Percentiles rank a stretch among this genome's conserved stretches.
Conservation (phyloP, 352 stramenopile genomes). For the Elongisporangium undulatum region DNA sequence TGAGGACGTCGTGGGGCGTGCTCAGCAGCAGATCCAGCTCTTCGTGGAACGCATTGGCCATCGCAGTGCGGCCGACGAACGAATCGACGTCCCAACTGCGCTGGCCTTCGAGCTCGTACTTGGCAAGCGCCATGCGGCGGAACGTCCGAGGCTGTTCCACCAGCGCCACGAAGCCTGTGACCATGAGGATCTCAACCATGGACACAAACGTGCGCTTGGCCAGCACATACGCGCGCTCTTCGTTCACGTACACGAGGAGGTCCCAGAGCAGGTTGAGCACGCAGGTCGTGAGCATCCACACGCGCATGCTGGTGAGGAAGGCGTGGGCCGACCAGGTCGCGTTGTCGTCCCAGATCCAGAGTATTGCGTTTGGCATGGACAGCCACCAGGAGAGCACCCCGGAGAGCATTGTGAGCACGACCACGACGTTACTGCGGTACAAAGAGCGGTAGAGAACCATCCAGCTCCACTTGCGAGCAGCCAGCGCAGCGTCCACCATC, state of each 20-base stretch:
- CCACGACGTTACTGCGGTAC: constrained; percentile 36
- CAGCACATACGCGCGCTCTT: constrained; percentile 37
- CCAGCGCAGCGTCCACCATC: not conserved
- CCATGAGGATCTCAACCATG: constrained; percentile 26
- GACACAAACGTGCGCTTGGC: constrained; percentile 34
- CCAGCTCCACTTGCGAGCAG: constrained; percentile 25
- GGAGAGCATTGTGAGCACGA: constrained; percentile 36
- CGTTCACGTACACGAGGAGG: constrained; percentile 16
- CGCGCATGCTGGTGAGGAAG: constrained; percentile 26
- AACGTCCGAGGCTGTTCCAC: constrained; percentile 22
- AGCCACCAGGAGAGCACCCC: constrained; percentile 46
- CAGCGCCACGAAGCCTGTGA: constrained; percentile 19
- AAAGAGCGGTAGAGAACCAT: constrained; percentile 46
- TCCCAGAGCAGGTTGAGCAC: constrained; percentile 34
- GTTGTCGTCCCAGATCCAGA: constrained; percentile 35
- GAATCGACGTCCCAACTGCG: constrained; percentile 21
- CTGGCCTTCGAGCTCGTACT: constrained; percentile 35
- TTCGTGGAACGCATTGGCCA: constrained; percentile 48
- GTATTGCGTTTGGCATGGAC: constrained; percentile 35
- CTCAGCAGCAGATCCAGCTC: constrained; percentile 36
- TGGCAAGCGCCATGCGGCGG: constrained; percentile 12
- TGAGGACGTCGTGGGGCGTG: constrained; percentile 20
- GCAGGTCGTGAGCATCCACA: constrained; percentile 49
- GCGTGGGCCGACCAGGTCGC: constrained; percentile 13
- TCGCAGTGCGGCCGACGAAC: constrained; percentile 25